Base-by-base conservation (phyloP, 306 rosid species). In the Fragaria iinumae region DNA sequence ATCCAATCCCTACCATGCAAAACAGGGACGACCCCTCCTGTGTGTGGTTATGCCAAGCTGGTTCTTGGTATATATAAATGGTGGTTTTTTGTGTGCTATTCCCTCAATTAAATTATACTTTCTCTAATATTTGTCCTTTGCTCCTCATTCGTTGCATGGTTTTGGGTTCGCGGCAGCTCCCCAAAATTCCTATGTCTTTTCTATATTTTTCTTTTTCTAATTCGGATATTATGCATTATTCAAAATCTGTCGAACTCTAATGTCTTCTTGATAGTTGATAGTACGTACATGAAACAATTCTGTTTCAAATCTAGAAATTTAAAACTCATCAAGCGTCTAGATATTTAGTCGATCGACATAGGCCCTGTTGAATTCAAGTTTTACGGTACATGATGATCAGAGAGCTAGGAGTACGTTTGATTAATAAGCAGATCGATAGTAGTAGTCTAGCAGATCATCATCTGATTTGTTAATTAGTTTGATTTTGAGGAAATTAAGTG, bases 81-180 rank as follows among this genome's bases (percentile, higher is more conserved):
- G 16, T 53, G 52, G 76, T 23, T 13, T 60, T 67, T 53, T 73
- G 56, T 57, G 17, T 17, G 41, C 41, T 38, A 5, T 47, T 65
- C 67, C 75, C 56, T 21, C 23, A 10, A 14, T 76, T 49, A 44
- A 76, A 43, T 49, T 63, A 20, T 59, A 9, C 8, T 2, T 16
- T 71, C 63, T 21, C 11, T 17, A 17, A 12, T 5, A 5, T 82
- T 67, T 84, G 90, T 84, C 86, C 25, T 80, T 80, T 79, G 45
- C 71, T 36, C 79, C 69, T 4, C 52, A 76, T 89, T 83, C 87
- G 72, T 66, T 86, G 90, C 75, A 89, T 82, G 75, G 48, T 65
- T 65, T 43, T 75, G 32, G 71, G 47, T 66, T 85, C 84, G 82
- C 76, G 71, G 76, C 87, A 83, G 67, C 32, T 43, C 50, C 70